phyloP scores from a whole-genome alignment of 768 basidiomycete species.

The Russula olivacea region DNA sequence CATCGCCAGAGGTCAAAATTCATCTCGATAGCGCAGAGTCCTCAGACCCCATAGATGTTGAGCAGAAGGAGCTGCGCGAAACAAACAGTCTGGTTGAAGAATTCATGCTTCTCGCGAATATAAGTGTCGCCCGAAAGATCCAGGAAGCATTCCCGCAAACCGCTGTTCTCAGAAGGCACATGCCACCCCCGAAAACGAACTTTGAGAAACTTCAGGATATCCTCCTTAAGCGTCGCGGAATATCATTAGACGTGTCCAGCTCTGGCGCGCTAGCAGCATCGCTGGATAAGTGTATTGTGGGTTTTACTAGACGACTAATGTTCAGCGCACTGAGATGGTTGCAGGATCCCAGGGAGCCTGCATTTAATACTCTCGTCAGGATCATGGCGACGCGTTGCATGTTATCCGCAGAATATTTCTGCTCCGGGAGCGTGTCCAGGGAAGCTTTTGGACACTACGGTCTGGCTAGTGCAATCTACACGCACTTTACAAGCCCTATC shows the following conservation, averaged over 20 bases:
- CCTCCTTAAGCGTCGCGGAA: slow-evolving; percentile 73
- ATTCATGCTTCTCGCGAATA: slow-evolving; percentile 98
- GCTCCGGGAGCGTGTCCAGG: slow-evolving; percentile 85
- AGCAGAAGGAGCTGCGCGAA: slow-evolving; percentile 87
- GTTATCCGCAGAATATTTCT: slow-evolving; percentile 98
- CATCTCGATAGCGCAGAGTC: slow-evolving; percentile 90
- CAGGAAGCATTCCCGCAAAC: slow-evolving; percentile 95
- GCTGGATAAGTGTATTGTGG: slow-evolving; percentile 78
- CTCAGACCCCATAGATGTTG: slow-evolving; percentile 93
- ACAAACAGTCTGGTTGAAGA: slow-evolving; percentile 98
- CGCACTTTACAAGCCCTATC: slow-evolving; percentile 98
- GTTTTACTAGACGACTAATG: slow-evolving; percentile 30
- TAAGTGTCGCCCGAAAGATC: slow-evolving; percentile 86
- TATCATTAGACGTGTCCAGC: slow-evolving; percentile 83
- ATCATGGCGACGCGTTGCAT: slow-evolving; percentile 99
- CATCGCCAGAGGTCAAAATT: slow-evolving; percentile 98
- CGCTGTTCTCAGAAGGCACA: slow-evolving; percentile 85
- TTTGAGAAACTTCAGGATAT: slow-evolving; percentile 96
- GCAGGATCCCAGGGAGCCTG: slow-evolving; percentile 75
- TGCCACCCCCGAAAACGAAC: slow-evolving; percentile 86
- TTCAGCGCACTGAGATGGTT: slow-evolving; percentile 1
- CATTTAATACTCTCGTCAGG: slow-evolving; percentile 95
- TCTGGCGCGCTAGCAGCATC: slow-evolving; percentile 87
- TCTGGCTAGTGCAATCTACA: slow-evolving; percentile 94
- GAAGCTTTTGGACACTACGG: slow-evolving; percentile 97